phyloP scores from a whole-genome alignment of 2,329 filamentous ascomycete genomes.

The Orbilia ellipsospora region DNA sequence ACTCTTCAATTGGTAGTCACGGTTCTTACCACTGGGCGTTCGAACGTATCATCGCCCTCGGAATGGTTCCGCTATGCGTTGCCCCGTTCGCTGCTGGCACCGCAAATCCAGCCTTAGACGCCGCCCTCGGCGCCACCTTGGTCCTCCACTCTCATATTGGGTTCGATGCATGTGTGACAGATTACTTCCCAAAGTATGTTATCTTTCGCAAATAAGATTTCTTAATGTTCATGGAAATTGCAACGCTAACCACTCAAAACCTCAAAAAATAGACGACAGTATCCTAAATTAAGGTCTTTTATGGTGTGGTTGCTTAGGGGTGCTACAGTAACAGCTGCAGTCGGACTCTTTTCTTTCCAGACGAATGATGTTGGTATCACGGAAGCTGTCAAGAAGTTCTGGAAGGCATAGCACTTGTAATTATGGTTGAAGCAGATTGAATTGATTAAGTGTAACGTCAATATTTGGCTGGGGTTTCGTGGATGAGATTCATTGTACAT shows the following conservation, averaged over 20 bases:
- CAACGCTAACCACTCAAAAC: slow-evolving; percentile 12
- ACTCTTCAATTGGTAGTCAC: slow-evolving; percentile 65
- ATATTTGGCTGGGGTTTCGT: slow-evolving; percentile 1
- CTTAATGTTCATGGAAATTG: background rate
- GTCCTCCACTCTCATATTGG: slow-evolving; percentile 96
- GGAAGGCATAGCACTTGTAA: slow-evolving; percentile 74
- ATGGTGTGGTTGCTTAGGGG: slow-evolving; percentile 81
- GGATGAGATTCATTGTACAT: slow-evolving; percentile 33
- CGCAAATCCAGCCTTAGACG: slow-evolving; percentile 88
- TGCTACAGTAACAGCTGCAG: slow-evolving; percentile 81
- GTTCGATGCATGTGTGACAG: slow-evolving; percentile 82
- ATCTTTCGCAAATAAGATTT: background rate
- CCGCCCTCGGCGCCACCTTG: slow-evolving; percentile 81
- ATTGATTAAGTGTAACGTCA: background rate
- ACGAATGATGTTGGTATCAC: slow-evolving; percentile 97
- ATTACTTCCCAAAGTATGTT: slow-evolving; percentile 81
- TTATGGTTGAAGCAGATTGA: slow-evolving; percentile 1
- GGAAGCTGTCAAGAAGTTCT: slow-evolving; percentile 86
- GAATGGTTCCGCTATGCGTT: slow-evolving; percentile 85
- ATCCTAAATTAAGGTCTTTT: slow-evolving; percentile 37
- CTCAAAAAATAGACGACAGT: slow-evolving; percentile 32
- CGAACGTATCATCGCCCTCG: slow-evolving; percentile 81
- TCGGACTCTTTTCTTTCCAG: slow-evolving; percentile 98
- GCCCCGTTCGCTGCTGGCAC: slow-evolving; percentile 92
- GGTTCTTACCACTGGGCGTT: slow-evolving; percentile 99